Evolutionary conservation across 768 basidiomycete species (phyloP).

Genomic region (Zangia roseola): DNA sequence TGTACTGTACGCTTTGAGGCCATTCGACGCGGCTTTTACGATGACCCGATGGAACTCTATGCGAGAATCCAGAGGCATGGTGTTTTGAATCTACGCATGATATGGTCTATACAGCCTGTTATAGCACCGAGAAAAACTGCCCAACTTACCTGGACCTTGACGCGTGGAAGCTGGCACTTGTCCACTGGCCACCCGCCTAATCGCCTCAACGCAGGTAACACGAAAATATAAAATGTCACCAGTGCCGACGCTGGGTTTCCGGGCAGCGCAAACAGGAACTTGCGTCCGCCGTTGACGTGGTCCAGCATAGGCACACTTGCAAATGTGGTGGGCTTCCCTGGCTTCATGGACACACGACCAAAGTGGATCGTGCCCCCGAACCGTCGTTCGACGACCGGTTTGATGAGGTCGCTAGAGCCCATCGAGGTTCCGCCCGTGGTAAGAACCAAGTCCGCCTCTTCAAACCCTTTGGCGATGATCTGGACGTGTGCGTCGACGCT

Average conservation of each 20-base stretch:
- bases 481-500: slow-evolving; percentile 55
- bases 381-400: slow-evolving; percentile 83
- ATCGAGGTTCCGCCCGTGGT: slow-evolving; percentile 92
- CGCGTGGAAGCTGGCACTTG: slow-evolving; percentile 56
- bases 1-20: slow-evolving; percentile 71
- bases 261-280: slow-evolving; percentile 80
- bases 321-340: slow-evolving; percentile 89
- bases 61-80: slow-evolving; percentile 69
- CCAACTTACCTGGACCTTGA: slow-evolving; percentile 58
- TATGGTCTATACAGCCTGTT: background rate
- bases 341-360: slow-evolving; percentile 79
- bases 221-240: slow-evolving; percentile 83
- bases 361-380: slow-evolving; percentile 80
- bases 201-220: slow-evolving; percentile 72
- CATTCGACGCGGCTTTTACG: slow-evolving; percentile 42
- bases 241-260: slow-evolving; percentile 89
- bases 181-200: slow-evolving; percentile 65
- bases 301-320: slow-evolving; percentile 61
- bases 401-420: slow-evolving; percentile 84
- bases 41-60: slow-evolving; percentile 83
- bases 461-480: slow-evolving; percentile 56
- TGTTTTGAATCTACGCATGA: slow-evolving; percentile 46
- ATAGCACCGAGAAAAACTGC: background rate
- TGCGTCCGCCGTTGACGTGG: slow-evolving; percentile 33
- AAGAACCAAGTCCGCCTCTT: slow-evolving; percentile 68